Evolutionary conservation across 306 rosid species (phyloP).

Genomic region (Trifolium dubium): DNA sequence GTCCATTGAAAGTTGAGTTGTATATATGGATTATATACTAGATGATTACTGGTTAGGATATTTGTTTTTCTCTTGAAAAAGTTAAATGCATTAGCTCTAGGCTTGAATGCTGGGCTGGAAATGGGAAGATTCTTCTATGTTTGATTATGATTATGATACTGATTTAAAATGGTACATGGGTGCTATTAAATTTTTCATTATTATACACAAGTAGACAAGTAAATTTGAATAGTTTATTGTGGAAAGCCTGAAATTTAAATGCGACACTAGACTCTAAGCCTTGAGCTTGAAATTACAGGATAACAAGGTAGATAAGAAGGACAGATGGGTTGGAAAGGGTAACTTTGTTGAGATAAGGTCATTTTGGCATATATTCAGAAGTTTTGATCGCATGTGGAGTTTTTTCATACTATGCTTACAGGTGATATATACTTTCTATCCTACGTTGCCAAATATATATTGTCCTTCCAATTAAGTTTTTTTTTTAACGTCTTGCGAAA

Average conservation of each 20-base stretch:
- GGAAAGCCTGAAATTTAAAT: slow-evolving; percentile 26
- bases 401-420: slow-evolving; percentile 89
- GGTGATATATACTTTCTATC: slow-evolving; percentile 54
- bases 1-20: slow-evolving; percentile 21
- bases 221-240: not conserved
- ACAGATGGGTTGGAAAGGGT: slow-evolving; percentile 94
- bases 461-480: not conserved
- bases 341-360: slow-evolving; percentile 96
- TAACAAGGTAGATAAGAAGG: slow-evolving; percentile 56
- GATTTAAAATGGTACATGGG: not conserved
- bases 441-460: slow-evolving; percentile 12
- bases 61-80: not conserved
- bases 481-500: slow-evolving; percentile 18
- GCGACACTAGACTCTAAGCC: slow-evolving; percentile 24
- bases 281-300: slow-evolving; percentile 60
- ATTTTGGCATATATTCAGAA: slow-evolving; percentile 94
- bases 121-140: slow-evolving; percentile 9
- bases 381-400: slow-evolving; percentile 99
- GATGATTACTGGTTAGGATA: slow-evolving; percentile 16
- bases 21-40: slow-evolving; percentile 16
- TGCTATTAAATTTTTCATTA: not conserved
- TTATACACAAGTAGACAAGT: slow-evolving; percentile 1
- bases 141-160: slow-evolving; percentile 20
- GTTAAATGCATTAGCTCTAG: not conserved
- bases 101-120: slow-evolving; percentile 25